Conservation (phyloP, 768 basidiomycete species). For the Wakefieldia striispora region DNA sequence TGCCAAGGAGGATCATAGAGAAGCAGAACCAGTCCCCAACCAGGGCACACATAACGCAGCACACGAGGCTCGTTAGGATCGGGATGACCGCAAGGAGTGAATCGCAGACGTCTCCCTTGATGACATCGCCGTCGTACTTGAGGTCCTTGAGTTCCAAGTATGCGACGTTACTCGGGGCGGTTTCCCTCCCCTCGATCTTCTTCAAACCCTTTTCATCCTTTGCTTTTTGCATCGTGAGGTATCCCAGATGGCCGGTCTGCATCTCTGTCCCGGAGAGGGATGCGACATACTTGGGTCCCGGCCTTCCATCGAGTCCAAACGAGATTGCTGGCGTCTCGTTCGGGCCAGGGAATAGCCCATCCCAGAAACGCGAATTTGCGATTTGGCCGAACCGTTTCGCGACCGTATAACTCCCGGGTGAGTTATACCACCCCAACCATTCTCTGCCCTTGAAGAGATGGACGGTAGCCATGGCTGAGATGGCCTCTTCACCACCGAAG, state of each 20-base stretch:
- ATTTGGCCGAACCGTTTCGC: conserved; percentile 33
- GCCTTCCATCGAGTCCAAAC: conserved; percentile 29
- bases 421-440: conserved; percentile 39
- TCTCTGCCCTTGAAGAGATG: conserved; percentile 31
- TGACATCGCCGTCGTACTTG: conserved; percentile 14
- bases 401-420: conserved; percentile 35
- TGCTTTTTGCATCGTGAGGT: conserved; percentile 23
- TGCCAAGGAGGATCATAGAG: conserved; percentile 33
- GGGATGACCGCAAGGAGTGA: conserved; percentile 24
- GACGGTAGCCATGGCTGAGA: conserved; percentile 36
- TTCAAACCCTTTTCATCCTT: neutral
- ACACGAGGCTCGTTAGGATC: conserved; percentile 21
- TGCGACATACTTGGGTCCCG: conserved; percentile 27
- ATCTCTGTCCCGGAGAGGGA: conserved; percentile 30
- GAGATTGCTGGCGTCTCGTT: conserved; percentile 25
- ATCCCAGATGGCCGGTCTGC: conserved; percentile 29
- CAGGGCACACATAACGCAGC: conserved; percentile 26
- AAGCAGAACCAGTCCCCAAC: conserved; percentile 32
- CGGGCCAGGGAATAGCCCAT: conserved; percentile 32
- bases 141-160: conserved; percentile 23
- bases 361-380: conserved; percentile 29
- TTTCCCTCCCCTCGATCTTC: conserved; percentile 12
- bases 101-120: neutral
- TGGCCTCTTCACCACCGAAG: conserved; percentile 38
- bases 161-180: conserved; percentile 19